A percentile compares a stretch with the other conserved stretches of the same genome.
These are phyloP conservation scores for Saturnispora gosingensis DNA, from an alignment of 805 yeast genomes.

Conservation along the genomic window DNA sequence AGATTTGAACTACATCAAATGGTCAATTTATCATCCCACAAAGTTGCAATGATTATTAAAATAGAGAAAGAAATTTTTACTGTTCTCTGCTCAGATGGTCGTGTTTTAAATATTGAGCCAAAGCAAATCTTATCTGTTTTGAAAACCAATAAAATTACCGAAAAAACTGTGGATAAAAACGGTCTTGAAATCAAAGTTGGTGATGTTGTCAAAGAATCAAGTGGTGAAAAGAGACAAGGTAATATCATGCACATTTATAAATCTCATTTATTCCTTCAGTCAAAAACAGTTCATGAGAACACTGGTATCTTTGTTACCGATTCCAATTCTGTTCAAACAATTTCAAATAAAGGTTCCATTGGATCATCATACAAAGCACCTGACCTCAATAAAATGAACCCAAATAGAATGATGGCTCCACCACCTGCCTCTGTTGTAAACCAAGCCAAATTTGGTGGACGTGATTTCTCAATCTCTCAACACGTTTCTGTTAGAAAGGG, in stretches of 20 bases:
- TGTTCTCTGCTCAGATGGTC: slow-evolving; percentile 75
- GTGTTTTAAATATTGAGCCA: slow-evolving; percentile 61
- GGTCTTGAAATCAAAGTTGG: slow-evolving; percentile 85
- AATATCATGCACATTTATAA: slow-evolving; percentile 79
- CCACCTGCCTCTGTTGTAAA: slow-evolving; percentile 52
- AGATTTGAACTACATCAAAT: slow-evolving; percentile 82
- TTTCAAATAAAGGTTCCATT: slow-evolving; percentile 70
- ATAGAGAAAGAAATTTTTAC: slow-evolving; percentile 84
- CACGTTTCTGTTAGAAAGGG: slow-evolving; percentile 81
- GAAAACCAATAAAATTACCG: slow-evolving; percentile 52
- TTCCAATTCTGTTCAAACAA: slow-evolving; percentile 67
- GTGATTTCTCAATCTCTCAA: slow-evolving; percentile 74
- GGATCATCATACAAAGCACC: slow-evolving; percentile 45
- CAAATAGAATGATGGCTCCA: slow-evolving; percentile 58
- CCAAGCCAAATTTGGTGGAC: slow-evolving; percentile 52
- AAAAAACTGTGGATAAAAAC: slow-evolving; percentile 74
- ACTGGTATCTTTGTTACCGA: slow-evolving; percentile 84
- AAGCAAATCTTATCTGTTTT: slow-evolving; percentile 76
- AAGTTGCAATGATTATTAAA: slow-evolving; percentile 81
- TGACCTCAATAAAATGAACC: slow-evolving; percentile 83
- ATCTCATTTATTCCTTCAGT: slow-evolving; percentile 67
- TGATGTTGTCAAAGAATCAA: slow-evolving; percentile 80
- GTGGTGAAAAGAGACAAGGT: slow-evolving; percentile 85
- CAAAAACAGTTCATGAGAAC: slow-evolving; percentile 72
- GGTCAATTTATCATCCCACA: slow-evolving; percentile 76